Evolutionary conservation across 805 yeast genomes (phyloP), one percentile per base, ranked within the genome.

Genomic region (Wickerhamomyces sydowiorum): DNA sequence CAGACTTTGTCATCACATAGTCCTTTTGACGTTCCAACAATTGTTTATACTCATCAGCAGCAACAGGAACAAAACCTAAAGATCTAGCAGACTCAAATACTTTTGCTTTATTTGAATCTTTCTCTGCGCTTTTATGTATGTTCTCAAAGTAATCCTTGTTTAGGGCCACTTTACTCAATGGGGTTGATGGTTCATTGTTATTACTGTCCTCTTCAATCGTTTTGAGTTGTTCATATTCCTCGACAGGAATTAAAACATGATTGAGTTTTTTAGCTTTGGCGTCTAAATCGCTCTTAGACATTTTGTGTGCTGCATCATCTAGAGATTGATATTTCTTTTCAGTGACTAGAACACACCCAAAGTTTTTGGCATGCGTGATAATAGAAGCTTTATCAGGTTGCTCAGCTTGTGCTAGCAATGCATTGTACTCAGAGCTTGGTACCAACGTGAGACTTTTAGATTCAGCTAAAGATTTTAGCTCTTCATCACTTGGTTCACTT

Each of bases 121-220:
- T 49, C 37, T 55, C 59, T 27, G 55, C 61, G 34, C 57, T 52
- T 20, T 54, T 52, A 14, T 56, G 50, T 3, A 58, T 61, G 21
- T 59, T 56, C 37, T 64, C 69, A 47, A 61, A 64, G 41, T 53
- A 61, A 17, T 61, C 62, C 42, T 64, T 63, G 8, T 60, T 62
- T 3, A 60, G 61, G 21, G 57, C 45, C 33, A 64, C 65, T 41
- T 62, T 65, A 44, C 45, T 49, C 19, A 55, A 33, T 15, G 61
- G 56, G 2, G 57, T 43, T 0, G 41, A 24, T 31, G 56, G 49
- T 9, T 33, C 18, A 13, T 9, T 19, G 4, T 9, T n/a, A 13
- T 4, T 5, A 19, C 12, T 6, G 9, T 38, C n/a, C 20, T 14
- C 19, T 20, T 33, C 37, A 14, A 34, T 8, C 4, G 5, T 30